A percentile compares a stretch with the other conserved stretches of the same genome.
Evolutionary conservation across 257 asterid genomes (phyloP).

Genomic region (Fraxinus pennsylvanica): DNA sequence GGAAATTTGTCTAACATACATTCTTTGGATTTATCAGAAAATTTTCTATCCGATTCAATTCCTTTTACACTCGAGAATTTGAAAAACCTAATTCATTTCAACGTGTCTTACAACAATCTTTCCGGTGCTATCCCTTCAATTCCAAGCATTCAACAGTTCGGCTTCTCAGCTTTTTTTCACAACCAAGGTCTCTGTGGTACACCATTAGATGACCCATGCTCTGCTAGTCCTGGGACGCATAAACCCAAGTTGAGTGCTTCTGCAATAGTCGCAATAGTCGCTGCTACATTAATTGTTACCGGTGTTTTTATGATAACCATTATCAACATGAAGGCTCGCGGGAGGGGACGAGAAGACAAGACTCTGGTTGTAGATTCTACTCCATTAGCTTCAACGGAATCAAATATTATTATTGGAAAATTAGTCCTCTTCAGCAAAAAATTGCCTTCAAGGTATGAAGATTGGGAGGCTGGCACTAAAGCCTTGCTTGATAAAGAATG

Average conservation of each 20-base stretch:
- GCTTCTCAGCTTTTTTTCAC: constrained; percentile 62
- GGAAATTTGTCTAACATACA: constrained; percentile 65
- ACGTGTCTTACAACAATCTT: constrained; percentile 69
- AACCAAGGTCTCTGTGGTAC: constrained; percentile 73
- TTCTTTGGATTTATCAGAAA: constrained; percentile 67
- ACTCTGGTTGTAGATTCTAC: constrained; percentile 62
- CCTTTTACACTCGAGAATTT: constrained; percentile 56
- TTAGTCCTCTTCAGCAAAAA: constrained; percentile 77
- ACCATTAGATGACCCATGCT: constrained; percentile 55
- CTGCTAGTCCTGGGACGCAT: constrained; percentile 18
- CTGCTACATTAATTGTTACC: constrained; percentile 64
- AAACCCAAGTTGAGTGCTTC: constrained; percentile 66
- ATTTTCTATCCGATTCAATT: constrained; percentile 56
- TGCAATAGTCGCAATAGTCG: constrained; percentile 46
- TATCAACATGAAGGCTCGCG: constrained; percentile 64
- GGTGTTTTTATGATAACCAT: constrained; percentile 72
- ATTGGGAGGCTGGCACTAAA: constrained; percentile 93
- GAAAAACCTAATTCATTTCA: constrained; percentile 56
- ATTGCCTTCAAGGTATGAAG: constrained; percentile 81
- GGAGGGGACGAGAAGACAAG: constrained; percentile 52
- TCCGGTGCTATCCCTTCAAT: constrained; percentile 74
- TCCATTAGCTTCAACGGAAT: constrained; percentile 67
- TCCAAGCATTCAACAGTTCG: constrained; percentile 57
- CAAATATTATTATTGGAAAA: constrained; percentile 77
- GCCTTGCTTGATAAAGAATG: constrained; percentile 88